Conservation (phyloP, 768 basidiomycete species). For the Boletus huronensis region DNA sequence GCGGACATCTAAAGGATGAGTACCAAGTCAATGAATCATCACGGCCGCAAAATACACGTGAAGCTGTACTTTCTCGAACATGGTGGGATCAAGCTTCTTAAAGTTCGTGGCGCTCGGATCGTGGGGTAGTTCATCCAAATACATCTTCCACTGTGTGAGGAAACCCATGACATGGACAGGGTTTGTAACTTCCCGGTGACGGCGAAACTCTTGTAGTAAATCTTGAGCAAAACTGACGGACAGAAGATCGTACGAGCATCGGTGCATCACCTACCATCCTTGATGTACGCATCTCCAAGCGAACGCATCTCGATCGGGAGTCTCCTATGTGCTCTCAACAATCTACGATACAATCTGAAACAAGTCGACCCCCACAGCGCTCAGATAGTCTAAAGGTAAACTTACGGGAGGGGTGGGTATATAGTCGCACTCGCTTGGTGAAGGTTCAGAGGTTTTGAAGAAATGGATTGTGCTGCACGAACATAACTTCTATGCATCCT, state of each 20-base stretch:
- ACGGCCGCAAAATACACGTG: slow-evolving; percentile 1
- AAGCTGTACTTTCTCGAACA: slow-evolving; percentile 67
- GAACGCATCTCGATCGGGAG: slow-evolving; percentile 78
- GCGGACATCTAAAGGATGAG: slow-evolving; percentile 62
- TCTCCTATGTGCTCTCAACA: slow-evolving; percentile 74
- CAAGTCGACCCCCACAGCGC: background rate
- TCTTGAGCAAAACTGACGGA: background rate
- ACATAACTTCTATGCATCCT: slow-evolving; percentile 21
- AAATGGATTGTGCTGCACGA: slow-evolving; percentile 40
- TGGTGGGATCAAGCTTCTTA: slow-evolving; percentile 63
- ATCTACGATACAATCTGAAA: slow-evolving; percentile 70
- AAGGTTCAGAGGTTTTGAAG: slow-evolving; percentile 56
- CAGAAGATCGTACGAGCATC: background rate
- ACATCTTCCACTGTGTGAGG: slow-evolving; percentile 91
- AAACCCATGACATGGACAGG: slow-evolving; percentile 93
- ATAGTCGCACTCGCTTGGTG: slow-evolving; percentile 62
- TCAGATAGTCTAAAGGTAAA: background rate
- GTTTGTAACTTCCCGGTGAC: slow-evolving; percentile 76
- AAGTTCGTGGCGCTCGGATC: slow-evolving; percentile 43
- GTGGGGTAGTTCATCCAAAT: slow-evolving; percentile 69
- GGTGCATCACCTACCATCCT: slow-evolving; percentile 54
- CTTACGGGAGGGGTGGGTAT: slow-evolving; percentile 82
- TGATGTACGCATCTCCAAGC: slow-evolving; percentile 83
- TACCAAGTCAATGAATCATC: background rate
- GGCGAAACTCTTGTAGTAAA: slow-evolving; percentile 64